These are phyloP conservation scores for Skeletonema marinoi DNA, from an alignment of 108 stramenopile species.

Conservation along the genomic window DNA sequence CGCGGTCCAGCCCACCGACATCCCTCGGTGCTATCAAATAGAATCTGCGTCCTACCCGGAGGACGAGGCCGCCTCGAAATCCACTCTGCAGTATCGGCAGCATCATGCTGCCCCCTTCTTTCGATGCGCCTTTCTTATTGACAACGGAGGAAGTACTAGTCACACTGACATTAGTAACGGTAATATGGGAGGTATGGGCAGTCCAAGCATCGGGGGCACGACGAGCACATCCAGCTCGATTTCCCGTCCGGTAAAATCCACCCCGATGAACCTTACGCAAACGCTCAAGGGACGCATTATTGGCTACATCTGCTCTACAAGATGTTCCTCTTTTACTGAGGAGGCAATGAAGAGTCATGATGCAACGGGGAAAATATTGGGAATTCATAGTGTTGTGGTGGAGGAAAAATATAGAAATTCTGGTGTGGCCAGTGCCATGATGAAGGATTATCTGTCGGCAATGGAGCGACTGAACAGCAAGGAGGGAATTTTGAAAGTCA, in stretches of 20 bases:
- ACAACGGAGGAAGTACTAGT: slow-evolving; percentile 2
- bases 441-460: slow-evolving; percentile 59
- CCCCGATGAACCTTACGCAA: slow-evolving; percentile 11
- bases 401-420: slow-evolving; percentile 53
- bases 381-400: slow-evolving; percentile 88
- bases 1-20: slow-evolving; percentile 72
- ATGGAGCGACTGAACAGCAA: slow-evolving; percentile 43
- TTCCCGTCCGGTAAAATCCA: slow-evolving; percentile 21
- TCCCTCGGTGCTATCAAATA: slow-evolving; percentile 61
- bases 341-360: slow-evolving; percentile 76
- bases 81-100: slow-evolving; percentile 82
- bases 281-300: slow-evolving; percentile 51
- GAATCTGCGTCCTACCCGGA: slow-evolving; percentile 73
- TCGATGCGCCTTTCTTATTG: slow-evolving; percentile 72
- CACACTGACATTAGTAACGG: neutral
- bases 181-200: slow-evolving; percentile 3
- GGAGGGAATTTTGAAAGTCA: slow-evolving; percentile 33
- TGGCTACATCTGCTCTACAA: slow-evolving; percentile 87
- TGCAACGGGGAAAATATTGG: slow-evolving; percentile 69
- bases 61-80: slow-evolving; percentile 85
- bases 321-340: slow-evolving; percentile 59
- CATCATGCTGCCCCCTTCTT: slow-evolving; percentile 86
- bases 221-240: slow-evolving; percentile 19
- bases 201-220: slow-evolving; percentile 1
- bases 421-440: slow-evolving; percentile 67